Evolutionary conservation across 352 stramenopile species (phyloP).

Genomic region (Phytophthora hibernalis): DNA sequence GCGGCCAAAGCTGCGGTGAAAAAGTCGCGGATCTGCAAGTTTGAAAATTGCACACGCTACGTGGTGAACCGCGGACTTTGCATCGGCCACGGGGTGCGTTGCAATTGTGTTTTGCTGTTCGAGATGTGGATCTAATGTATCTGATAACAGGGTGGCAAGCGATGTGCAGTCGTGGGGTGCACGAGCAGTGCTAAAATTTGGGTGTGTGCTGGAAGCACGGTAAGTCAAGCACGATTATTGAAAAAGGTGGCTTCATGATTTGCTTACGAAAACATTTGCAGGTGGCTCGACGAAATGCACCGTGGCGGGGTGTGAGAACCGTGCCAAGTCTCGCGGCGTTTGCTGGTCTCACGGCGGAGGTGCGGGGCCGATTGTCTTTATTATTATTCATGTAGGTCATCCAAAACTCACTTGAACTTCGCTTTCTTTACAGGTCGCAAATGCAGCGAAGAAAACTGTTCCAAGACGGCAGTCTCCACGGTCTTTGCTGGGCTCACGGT

Average conservation of each 20-base stretch:
- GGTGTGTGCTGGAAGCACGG: constrained; percentile 83
- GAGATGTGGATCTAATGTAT: constrained; percentile 22
- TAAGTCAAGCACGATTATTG: constrained; percentile 38
- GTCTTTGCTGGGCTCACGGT: constrained; percentile 82
- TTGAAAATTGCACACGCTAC: constrained; percentile 78
- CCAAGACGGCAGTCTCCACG: constrained; percentile 82
- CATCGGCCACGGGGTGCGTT: constrained; percentile 70
- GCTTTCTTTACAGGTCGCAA: constrained; percentile 47
- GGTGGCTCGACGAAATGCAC: constrained; percentile 79
- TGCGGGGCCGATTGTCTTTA: constrained; percentile 1
- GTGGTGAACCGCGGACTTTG: constrained; percentile 80
- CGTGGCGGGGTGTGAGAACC: constrained; percentile 67
- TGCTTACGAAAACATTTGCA: constrained; percentile 40
- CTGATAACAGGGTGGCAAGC: constrained; percentile 69
- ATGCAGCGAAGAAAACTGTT: constrained; percentile 65
- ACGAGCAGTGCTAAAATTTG: constrained; percentile 81
- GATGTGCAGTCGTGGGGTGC: constrained; percentile 66
- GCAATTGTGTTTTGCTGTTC: not conserved
- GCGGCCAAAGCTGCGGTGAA: constrained; percentile 43
- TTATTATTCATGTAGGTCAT: not conserved
- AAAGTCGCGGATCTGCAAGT: constrained; percentile 81
- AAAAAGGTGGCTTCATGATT: constrained; percentile 52
- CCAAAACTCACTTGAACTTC: not conserved
- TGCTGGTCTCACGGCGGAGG: constrained; percentile 86
- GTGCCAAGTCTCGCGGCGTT: constrained; percentile 77